These are phyloP conservation scores for Podila epicladia DNA, from an alignment of 192 early-diverging fungal species.

Conservation along the genomic window DNA sequence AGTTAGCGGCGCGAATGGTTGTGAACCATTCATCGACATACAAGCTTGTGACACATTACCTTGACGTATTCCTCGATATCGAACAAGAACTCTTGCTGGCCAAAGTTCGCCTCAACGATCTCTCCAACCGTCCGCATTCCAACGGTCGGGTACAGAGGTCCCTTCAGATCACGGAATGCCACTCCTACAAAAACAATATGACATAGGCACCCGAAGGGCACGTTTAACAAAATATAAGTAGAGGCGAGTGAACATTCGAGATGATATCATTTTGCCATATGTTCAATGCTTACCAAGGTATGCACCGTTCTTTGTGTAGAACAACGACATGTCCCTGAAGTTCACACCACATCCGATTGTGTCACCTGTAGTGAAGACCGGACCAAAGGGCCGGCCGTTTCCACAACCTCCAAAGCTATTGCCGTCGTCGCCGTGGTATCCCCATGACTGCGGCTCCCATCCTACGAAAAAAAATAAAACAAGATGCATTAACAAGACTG, in stretches of 20 bases:
- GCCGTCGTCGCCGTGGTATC: conserved; percentile 98
- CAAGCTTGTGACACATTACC: conserved; percentile 24
- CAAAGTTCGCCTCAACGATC: conserved; percentile 82
- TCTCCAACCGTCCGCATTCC: conserved; percentile 82
- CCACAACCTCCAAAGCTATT: conserved; percentile 80
- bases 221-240: too few species aligned
- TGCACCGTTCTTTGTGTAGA: conserved; percentile 95
- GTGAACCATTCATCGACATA: not conserved
- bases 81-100: conserved; percentile 72
- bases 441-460: conserved; percentile 82
- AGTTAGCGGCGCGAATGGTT: too few species aligned
- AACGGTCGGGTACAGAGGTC: conserved; percentile 73
- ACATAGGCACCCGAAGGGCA: not conserved
- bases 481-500: not conserved
- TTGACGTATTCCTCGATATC: conserved; percentile 76
- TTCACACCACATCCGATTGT: conserved; percentile 94
- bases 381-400: conserved; percentile 85
- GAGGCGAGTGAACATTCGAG: too few species aligned
- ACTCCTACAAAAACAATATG: conserved; percentile 17
- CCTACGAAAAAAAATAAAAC: not conserved
- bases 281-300: conserved; percentile 61
- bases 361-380: conserved; percentile 92
- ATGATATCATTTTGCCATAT: not conserved
- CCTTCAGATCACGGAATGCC: conserved; percentile 54
- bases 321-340: conserved; percentile 76